Evolutionary conservation across 140 eudicot species (phyloP).

Genomic region (Erigeron philadelphicus): DNA sequence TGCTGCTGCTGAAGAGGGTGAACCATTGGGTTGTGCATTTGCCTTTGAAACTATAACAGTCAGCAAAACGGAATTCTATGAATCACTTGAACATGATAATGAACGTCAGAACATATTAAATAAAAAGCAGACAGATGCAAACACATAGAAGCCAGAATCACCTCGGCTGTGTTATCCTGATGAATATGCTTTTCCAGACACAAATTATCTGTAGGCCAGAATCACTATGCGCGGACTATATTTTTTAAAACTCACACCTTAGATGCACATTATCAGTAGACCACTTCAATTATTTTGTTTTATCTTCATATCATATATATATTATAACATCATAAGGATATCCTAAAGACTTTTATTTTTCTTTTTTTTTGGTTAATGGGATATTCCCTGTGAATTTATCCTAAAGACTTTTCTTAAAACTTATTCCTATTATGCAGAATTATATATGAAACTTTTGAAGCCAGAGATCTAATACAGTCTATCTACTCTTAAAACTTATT

Average conservation of each 20-base stretch:
- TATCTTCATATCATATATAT: no score
- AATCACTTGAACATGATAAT: background rate
- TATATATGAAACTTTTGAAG: no score
- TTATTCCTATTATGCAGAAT: no score
- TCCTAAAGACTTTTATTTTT: no score
- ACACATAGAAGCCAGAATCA: background rate
- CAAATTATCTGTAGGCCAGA: background rate
- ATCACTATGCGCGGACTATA: background rate
- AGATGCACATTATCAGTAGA: no score
- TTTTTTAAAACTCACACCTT: background rate
- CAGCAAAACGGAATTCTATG: conserved; percentile 1
- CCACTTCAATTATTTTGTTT: no score
- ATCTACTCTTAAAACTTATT: no score
- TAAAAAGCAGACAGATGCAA: background rate
- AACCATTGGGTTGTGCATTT: conserved; percentile 64
- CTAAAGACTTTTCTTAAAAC: no score
- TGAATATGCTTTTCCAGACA: background rate
- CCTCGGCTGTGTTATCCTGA: background rate
- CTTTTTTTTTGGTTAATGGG: no score
- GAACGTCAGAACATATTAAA: background rate
- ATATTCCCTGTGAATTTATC: no score
- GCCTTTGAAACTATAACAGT: conserved; percentile 54
- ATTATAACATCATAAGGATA: no score
- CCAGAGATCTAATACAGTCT: no score
- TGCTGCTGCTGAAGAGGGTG: conserved; percentile 52